Base-by-base conservation (phyloP, 352 stramenopile genomes). In the Plasmopara halstedii region DNA sequence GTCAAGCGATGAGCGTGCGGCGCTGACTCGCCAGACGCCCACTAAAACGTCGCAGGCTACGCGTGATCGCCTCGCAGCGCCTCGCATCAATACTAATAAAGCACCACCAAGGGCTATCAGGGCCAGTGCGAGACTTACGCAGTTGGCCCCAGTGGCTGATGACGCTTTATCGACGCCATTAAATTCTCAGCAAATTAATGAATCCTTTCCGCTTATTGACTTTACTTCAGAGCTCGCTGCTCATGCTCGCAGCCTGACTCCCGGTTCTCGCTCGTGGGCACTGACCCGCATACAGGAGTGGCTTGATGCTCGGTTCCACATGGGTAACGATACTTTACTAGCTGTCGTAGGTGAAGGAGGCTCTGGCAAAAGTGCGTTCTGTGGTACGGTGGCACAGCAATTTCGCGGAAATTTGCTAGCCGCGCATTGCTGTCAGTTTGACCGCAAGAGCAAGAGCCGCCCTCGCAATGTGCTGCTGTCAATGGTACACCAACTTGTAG, bases 181-280 rank as follows among this genome's bases (percentile, higher is more conserved):
- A 21, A 46, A 53, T n/a, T 48, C 75, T 33, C 63, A 83, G 42
- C 72, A 88, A 46, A 85, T 91, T 46, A 75, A 87, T 53, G 72
- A 88, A n/a, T 65, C 88, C 55, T 91, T 91, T 59, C 79, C 79
- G 21, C 57, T 85, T 9, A 62, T 91, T n/a, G 79, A 88, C 59
- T 77, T 53, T 26, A 68, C 65, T 6, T 58, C 57, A 1, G 76
- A 87, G 15, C 55, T 85, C 4, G 49, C 69, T 9, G 44, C 57
- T 5, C 59, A 81, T 38, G 56, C 79, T 2, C 60, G 62, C 2
- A 53, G 50, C 1, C 53, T 80, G 21, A 67, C 76, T 13, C 53
- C 72, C 6, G 64, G 68, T 4, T 71, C 76, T 14, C 76, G 82
- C 17, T 59, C 68, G 31, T 93, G 78, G 78, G 77, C 67, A 4